phyloP scores from a whole-genome alignment of 805 yeast species.

The Jamesozyma gamospora region DNA sequence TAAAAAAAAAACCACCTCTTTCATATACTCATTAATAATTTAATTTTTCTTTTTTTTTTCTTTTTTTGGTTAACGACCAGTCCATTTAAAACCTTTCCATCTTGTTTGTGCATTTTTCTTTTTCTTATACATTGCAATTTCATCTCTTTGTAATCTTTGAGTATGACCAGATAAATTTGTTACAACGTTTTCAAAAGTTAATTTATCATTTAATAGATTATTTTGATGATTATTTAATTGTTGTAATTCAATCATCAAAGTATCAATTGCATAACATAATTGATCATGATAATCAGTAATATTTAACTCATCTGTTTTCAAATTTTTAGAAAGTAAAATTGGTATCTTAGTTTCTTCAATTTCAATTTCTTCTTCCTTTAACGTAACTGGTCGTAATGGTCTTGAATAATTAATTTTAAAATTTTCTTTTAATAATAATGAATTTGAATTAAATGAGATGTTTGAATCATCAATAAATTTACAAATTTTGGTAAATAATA shows the following conservation, averaged over 20 bases:
- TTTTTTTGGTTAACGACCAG: not conserved
- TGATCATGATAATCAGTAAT: constrained; percentile 18
- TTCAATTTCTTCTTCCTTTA: constrained; percentile 9
- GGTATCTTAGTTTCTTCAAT: constrained; percentile 16
- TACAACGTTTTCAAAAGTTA: constrained; percentile 75
- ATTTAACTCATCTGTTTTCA: constrained; percentile 4
- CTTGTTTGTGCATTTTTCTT: constrained; percentile 17
- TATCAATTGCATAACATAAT: constrained; percentile 20
- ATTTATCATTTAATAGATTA: constrained; percentile 52
- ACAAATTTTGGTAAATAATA: constrained; percentile 10
- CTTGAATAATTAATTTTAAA: constrained; percentile 14
- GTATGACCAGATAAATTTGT: constrained; percentile 87
- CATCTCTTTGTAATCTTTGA: constrained; percentile 58
- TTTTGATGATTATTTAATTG: constrained; percentile 33
- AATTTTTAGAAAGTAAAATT: constrained; percentile 5
- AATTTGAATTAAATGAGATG: not conserved
- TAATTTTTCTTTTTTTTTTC: too few species aligned
- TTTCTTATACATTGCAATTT: constrained; percentile 30
- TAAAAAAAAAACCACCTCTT: too few species aligned
- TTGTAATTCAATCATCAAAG: constrained; percentile 23
- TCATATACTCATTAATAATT: too few species aligned
- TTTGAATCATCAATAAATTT: constrained; percentile 2
- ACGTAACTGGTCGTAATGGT: constrained; percentile 9
- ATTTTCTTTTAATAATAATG: constrained; percentile 11
- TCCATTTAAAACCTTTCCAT: constrained; percentile 11